Evolutionary conservation across 73 alveolate genomes (phyloP).

Genomic region (Paramecium sexaurelia): DNA sequence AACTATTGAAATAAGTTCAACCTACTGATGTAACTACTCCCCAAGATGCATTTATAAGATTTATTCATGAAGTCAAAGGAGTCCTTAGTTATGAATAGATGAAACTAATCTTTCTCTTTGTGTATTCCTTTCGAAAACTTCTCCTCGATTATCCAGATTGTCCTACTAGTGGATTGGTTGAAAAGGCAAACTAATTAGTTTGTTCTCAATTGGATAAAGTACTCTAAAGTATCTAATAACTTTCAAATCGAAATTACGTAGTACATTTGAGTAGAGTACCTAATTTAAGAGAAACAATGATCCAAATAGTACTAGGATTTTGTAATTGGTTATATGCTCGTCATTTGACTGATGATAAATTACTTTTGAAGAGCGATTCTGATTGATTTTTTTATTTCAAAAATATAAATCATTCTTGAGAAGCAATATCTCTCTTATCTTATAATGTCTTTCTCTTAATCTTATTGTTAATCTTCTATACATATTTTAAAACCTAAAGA

Average conservation of each 20-base stretch:
- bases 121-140: background rate
- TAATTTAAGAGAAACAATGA: conserved; percentile 39
- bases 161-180: conserved; percentile 6
- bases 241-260: conserved; percentile 1
- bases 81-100: conserved; percentile 18
- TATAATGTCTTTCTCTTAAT: background rate
- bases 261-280: background rate
- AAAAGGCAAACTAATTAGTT: background rate
- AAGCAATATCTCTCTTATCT: background rate
- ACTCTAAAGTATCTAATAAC: background rate
- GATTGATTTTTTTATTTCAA: conserved; percentile 24
- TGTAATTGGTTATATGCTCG: conserved; percentile 67
- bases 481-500: too few relatives aligned
- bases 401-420: background rate
- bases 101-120: conserved; percentile 31
- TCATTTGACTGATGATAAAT: conserved; percentile 53
- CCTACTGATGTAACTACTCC: background rate
- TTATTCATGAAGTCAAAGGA: conserved; percentile 25
- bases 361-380: conserved; percentile 34
- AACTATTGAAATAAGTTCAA: background rate
- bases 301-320: conserved; percentile 32
- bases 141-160: background rate
- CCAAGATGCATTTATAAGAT: conserved; percentile 34
- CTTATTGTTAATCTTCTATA: background rate
- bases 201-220: conserved; percentile 6